Evolutionary conservation across 768 basidiomycete genomes (phyloP).

Genomic region (Heimioporus sp.): DNA sequence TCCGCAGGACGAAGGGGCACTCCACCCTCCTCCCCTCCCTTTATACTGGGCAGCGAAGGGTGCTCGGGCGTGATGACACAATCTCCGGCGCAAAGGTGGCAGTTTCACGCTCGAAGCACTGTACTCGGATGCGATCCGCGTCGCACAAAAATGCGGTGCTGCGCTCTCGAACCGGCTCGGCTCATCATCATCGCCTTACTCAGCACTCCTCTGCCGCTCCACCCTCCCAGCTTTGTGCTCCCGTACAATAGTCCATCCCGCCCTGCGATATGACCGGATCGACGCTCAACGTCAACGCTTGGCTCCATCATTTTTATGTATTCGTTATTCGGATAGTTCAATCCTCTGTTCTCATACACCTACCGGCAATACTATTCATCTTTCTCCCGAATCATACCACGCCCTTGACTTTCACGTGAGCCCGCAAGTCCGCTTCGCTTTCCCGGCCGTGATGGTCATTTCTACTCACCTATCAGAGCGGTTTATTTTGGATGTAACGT

Average conservation of each 20-base stretch:
- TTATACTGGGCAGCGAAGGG: constrained; percentile 15
- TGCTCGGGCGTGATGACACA: constrained; percentile 16
- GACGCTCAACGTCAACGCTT: constrained; percentile 4
- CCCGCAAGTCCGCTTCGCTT: no score
- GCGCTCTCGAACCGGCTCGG: constrained; percentile 17
- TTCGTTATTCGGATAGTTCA: no score
- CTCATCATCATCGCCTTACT: constrained; percentile 11
- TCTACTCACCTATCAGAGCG: constrained; percentile 9
- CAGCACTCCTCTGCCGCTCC: constrained; percentile 4
- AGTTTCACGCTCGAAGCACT: constrained; percentile 8
- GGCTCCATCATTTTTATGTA: background rate
- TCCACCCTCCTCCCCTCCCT: constrained; percentile 7
- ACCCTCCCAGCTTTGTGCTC: background rate
- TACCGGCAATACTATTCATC: background rate
- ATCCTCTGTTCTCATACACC: no score
- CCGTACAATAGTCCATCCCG: background rate
- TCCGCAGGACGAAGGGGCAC: background rate
- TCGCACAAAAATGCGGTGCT: constrained; percentile 7
- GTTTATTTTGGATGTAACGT: constrained; percentile 6
- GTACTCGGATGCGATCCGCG: constrained; percentile 17
- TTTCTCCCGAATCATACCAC: no score
- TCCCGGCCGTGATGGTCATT: constrained; percentile 10
- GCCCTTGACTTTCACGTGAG: no score
- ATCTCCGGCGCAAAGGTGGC: constrained; percentile 7
- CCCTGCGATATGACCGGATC: constrained; percentile 27